Evolutionary conservation across 352 stramenopile species (phyloP), one percentile per base, ranked within the genome.

Genomic region (Globisporangium rhizosaccharum): DNA sequence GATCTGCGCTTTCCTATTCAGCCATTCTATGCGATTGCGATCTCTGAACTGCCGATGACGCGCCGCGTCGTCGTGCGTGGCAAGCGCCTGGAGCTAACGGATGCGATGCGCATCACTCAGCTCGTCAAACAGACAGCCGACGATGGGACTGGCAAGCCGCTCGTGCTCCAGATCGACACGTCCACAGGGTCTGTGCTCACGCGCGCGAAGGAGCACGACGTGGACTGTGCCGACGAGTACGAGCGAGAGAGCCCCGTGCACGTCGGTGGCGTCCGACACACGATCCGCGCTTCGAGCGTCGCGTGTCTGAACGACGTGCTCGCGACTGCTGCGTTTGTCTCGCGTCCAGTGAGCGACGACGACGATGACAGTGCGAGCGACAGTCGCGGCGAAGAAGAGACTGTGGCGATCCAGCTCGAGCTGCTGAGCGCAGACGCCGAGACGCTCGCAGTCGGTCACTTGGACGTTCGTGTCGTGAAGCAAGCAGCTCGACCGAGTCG

Each of bases 261-360:
- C n/a, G 14, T 7, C n/a, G 39, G 20, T 9, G 55, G 55, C 10
- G 33, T 49, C 36, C 45, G 30, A 2, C 33, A 44, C 11, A 46
- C 49, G 10, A 48, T 76, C 5, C 58, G 51, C 25, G 56, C 62
- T 8, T 45, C 61, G 4, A 56, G 66, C 53, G 25, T 70, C 50
- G 23, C 53, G 25, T 78, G 72, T 26, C 52, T 76, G 46, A 70
- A 64, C 33, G 33, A 18, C 18, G 64, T 65, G 11, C 46, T 80
- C 14, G 20, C 44, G 26, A 63, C 57, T 28, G 53, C 56, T 1
- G 17, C 12, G 42, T 62, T 59, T 26, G 25, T 37, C 14, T 20
- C n/a, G 3, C 48, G 46, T 26, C 53, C 47, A 14, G 15, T 47
- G 20, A 10, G 20, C n/a, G 50, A 59, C 30, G 42, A 9, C 12